These are phyloP conservation scores for Parastagonospora avenae DNA, from an alignment of 2,329 filamentous ascomycete genomes.

Conservation along the genomic window DNA sequence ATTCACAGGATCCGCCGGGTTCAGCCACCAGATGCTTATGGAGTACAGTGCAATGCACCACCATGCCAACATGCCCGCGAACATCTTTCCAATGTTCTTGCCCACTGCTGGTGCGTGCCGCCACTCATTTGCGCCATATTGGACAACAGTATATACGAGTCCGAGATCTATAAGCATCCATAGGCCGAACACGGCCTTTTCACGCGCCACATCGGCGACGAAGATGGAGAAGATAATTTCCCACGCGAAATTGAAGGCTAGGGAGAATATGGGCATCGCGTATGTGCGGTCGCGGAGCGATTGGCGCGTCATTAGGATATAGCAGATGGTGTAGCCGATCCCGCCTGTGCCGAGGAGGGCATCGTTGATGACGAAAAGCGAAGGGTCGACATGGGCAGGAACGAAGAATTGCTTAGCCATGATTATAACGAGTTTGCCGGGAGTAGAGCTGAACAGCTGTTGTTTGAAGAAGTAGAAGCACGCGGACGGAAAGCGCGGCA, in stretches of 20 bases:
- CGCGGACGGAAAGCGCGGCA: too few species aligned
- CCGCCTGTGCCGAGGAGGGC: conserved; percentile 19
- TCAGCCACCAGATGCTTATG: conserved; percentile 56
- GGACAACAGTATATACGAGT: conserved; percentile 55
- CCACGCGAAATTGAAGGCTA: conserved; percentile 59
- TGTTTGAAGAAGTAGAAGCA: too few species aligned
- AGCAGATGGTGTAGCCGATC: conserved; percentile 34
- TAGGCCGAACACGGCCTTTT: conserved; percentile 52
- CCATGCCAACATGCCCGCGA: conserved; percentile 44
- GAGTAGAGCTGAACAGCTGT: too few species aligned
- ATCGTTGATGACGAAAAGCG: conserved; percentile 12
- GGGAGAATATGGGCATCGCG: conserved; percentile 56
- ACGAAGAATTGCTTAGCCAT: conserved; percentile 11
- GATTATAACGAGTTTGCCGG: not conserved
- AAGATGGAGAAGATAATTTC: conserved; percentile 57
- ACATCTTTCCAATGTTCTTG: conserved; percentile 47
- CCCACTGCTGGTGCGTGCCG: conserved; percentile 50
- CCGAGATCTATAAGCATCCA: conserved; percentile 59
- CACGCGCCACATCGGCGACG: conserved; percentile 53
- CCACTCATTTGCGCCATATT: conserved; percentile 54
- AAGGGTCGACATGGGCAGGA: conserved; percentile 21
- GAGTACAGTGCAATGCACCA: conserved; percentile 49
- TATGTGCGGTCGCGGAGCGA: conserved; percentile 56
- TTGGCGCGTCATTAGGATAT: conserved; percentile 56
- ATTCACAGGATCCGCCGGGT: conserved; percentile 53